A percentile compares a stretch with the other conserved stretches of the same genome.
Evolutionary conservation across 2,329 filamentous ascomycete genomes (phyloP).

Genomic region (Penicillium sp.): DNA sequence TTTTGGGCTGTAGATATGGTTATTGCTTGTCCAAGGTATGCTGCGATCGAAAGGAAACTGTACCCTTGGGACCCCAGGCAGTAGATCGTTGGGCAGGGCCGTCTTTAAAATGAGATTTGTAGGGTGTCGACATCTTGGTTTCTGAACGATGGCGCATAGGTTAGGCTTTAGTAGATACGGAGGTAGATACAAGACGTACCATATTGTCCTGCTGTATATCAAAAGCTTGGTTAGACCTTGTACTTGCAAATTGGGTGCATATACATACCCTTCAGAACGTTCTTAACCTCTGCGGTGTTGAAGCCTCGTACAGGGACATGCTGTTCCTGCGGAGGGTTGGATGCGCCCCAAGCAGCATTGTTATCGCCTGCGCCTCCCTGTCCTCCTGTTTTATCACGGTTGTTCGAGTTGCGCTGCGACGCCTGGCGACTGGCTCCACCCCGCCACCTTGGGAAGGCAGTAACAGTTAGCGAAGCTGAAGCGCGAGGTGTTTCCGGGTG

Average conservation of each 20-base stretch:
- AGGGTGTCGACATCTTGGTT: constrained; percentile 26
- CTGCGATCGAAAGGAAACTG: constrained; percentile 10
- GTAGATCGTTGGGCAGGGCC: constrained; percentile 29
- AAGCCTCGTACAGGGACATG: constrained; percentile 39
- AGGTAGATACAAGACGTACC: constrained; percentile 18
- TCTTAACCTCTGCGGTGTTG: constrained; percentile 38
- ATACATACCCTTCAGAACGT: constrained; percentile 33
- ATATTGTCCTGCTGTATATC: constrained; percentile 20
- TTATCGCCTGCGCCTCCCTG: constrained; percentile 28
- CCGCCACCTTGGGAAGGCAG: constrained; percentile 30
- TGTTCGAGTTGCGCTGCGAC: constrained; percentile 30
- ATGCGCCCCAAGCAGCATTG: constrained; percentile 25
- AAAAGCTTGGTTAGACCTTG: constrained; percentile 2
- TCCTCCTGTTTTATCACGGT: constrained; percentile 24
- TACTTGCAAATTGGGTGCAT: background rate
- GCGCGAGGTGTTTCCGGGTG: background rate
- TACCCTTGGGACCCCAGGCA: constrained; percentile 41
- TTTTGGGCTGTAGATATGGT: constrained; percentile 32
- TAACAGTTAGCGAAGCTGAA: constrained; percentile 8
- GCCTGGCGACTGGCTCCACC: constrained; percentile 34
- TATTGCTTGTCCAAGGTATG: constrained; percentile 9
- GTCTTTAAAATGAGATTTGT: constrained; percentile 35
- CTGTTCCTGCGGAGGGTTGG: constrained; percentile 28
- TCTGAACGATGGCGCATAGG: constrained; percentile 21
- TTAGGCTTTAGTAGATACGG: background rate